Conservation (phyloP, 176 grass and related monocot genomes). For the Metroxylon sagu region DNA sequence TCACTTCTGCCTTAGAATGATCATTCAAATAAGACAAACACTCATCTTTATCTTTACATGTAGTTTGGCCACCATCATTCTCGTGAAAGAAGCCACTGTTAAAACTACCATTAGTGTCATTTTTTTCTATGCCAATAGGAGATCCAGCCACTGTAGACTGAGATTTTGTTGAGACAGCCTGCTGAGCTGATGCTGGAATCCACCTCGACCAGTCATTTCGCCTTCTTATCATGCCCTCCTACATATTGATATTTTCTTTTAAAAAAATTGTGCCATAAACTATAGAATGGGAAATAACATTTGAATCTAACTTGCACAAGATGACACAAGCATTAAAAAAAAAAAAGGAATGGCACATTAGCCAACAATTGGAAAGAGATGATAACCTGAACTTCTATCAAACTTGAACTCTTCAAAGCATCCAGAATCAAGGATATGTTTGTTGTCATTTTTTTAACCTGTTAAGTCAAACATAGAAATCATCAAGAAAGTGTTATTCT, state of each 20-base stretch:
- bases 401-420: slow-evolving; percentile 45
- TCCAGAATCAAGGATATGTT: slow-evolving; percentile 46
- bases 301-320: background rate
- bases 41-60: slow-evolving; percentile 33
- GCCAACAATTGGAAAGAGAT: slow-evolving; percentile 12
- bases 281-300: too few relatives aligned
- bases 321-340: background rate
- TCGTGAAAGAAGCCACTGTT: slow-evolving; percentile 16
- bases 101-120: slow-evolving; percentile 21
- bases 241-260: background rate
- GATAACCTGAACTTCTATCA: slow-evolving; percentile 62
- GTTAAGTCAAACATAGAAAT: slow-evolving; percentile 7
- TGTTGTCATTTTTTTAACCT: slow-evolving; percentile 66
- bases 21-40: slow-evolving; percentile 3
- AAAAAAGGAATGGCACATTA: background rate
- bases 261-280: too few relatives aligned
- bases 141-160: slow-evolving; percentile 23
- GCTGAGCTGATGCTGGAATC: slow-evolving; percentile 19
- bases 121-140: slow-evolving; percentile 29
- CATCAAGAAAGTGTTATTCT: too few relatives aligned
- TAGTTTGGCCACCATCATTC: slow-evolving; percentile 15
- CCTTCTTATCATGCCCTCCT: slow-evolving; percentile 69
- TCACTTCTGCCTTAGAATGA: slow-evolving; percentile 20
- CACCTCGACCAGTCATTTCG: slow-evolving; percentile 60
- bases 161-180: background rate